Evolutionary conservation across 345 rosid genomes (phyloP), one percentile per base, ranked within the genome.

Genomic region (Mallotus nudiflorus): DNA sequence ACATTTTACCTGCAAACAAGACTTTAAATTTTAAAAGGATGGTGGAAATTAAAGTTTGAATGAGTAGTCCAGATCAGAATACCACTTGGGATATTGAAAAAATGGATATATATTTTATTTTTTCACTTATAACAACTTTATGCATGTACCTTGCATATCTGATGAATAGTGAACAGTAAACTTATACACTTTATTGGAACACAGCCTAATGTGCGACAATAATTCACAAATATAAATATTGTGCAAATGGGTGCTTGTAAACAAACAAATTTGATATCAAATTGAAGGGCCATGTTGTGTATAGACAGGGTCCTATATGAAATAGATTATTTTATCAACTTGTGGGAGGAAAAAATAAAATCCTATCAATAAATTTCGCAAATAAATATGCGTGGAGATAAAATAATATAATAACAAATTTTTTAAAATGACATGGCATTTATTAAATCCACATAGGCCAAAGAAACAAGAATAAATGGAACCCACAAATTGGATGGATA

Each of bases 401-500:
- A 48, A 48, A 48, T 13, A 57, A 28, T 12, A 56, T 5, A 22
- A 25, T 29, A 70, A 67, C 58, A 70, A 66, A 67, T 62, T 75
- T 66, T 68, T n/a, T 31, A 9, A 4, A 50, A 33, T 42, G 28
- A 29, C 7, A 42, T 62, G 46, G 45, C 31, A 45, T 27, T 42
- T 58, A 68, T 71, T 53, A 29, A 70, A 76, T 70, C 27, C 63
- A 70, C 19, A 33, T 37, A 53, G 52, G 66, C 46, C 16, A 29
- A 29, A n/a, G 20, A 22, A 64, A 24, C 8, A n/a, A 56, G 19
- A 60, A 65, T 19, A 8, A 37, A 70, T 70, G 75, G 81, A 75
- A 9, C 75, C 83, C 72, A 62, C 78, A 56, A 15, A 55, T 60
- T 44, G 53, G 60, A 72, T 54, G 56, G 49, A 72, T 72, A 58